phyloP scores from a whole-genome alignment of 805 yeast species.

The Teunomyces stri region DNA sequence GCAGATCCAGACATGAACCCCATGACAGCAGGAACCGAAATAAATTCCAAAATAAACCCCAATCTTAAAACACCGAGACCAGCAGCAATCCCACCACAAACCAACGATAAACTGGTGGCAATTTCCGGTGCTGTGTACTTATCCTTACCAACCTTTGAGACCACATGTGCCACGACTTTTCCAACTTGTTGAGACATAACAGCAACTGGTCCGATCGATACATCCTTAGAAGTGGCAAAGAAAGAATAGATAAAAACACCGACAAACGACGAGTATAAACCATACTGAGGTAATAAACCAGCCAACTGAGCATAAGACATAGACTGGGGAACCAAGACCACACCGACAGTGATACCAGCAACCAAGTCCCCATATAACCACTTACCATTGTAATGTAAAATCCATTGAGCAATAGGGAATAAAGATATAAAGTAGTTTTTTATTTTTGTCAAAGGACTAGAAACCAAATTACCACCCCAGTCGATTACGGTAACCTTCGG shows the following conservation, averaged over 20 bases:
- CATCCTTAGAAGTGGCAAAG: conserved; percentile 94
- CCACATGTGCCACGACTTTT: conserved; percentile 68
- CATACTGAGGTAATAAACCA: conserved; percentile 75
- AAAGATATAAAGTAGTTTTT: conserved; percentile 55
- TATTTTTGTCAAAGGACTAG: conserved; percentile 40
- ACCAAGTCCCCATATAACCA: conserved; percentile 84
- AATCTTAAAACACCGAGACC: conserved; percentile 81
- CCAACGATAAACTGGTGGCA: conserved; percentile 74
- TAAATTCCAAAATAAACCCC: conserved; percentile 85
- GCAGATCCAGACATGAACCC: conserved; percentile 98
- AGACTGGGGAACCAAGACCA: conserved; percentile 89
- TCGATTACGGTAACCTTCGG: conserved; percentile 31
- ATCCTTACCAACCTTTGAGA: conserved; percentile 34
- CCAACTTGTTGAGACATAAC: conserved; percentile 89
- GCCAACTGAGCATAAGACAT: conserved; percentile 95
- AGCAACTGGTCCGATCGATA: conserved; percentile 95
- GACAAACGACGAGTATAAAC: conserved; percentile 86
- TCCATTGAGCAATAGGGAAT: conserved; percentile 84
- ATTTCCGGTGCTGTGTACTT: conserved; percentile 61
- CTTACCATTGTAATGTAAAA: conserved; percentile 71
- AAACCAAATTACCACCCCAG: conserved; percentile 26
- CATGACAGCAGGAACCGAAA: conserved; percentile 86
- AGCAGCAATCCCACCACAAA: conserved; percentile 82
- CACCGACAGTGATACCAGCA: conserved; percentile 92
- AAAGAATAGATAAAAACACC: conserved; percentile 87